A percentile compares a stretch with the other conserved stretches of the same genome.
Evolutionary conservation across 1,139 yeast species (phyloP).

Genomic region (Hyphopichia burtonii): DNA sequence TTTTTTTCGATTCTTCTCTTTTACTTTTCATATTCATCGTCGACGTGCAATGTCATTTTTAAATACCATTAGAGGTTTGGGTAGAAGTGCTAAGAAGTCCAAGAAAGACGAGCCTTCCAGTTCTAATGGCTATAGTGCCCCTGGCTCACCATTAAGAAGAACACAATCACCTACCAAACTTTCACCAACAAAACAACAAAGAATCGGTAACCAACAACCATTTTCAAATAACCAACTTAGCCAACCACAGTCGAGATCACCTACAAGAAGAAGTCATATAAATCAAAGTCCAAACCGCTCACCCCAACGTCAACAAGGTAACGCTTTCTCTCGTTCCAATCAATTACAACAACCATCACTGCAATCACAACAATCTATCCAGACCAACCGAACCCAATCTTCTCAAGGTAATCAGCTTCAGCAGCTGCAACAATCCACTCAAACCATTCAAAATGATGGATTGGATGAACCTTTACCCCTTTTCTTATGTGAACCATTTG

Average conservation of each 20-base stretch:
- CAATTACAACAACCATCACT: slow-evolving; percentile 9
- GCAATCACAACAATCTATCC: background rate
- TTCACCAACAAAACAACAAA: slow-evolving; percentile 32
- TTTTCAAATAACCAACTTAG: slow-evolving; percentile 18
- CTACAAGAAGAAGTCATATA: slow-evolving; percentile 30
- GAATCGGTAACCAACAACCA: slow-evolving; percentile 19
- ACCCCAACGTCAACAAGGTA: slow-evolving; percentile 17
- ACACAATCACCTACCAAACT: slow-evolving; percentile 33
- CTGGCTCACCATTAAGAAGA: slow-evolving; percentile 38
- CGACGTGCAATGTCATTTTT: slow-evolving; percentile 53
- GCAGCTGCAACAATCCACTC: slow-evolving; percentile 8
- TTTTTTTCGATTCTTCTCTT: no score
- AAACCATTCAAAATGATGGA: background rate
- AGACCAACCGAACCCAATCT: background rate
- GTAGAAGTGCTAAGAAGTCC: slow-evolving; percentile 59
- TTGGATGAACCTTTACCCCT: slow-evolving; percentile 43
- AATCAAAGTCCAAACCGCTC: slow-evolving; percentile 18
- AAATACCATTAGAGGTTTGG: slow-evolving; percentile 57
- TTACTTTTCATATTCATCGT: no score
- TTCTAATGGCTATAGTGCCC: slow-evolving; percentile 31
- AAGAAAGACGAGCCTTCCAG: slow-evolving; percentile 41
- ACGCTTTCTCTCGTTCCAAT: background rate
- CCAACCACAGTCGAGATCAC: slow-evolving; percentile 20
- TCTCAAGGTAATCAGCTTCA: slow-evolving; percentile 7
- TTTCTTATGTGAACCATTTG: slow-evolving; percentile 89